These are phyloP conservation scores for Microsporum ferrugineum DNA, from an alignment of 2,329 filamentous ascomycete species.

Conservation along the genomic window DNA sequence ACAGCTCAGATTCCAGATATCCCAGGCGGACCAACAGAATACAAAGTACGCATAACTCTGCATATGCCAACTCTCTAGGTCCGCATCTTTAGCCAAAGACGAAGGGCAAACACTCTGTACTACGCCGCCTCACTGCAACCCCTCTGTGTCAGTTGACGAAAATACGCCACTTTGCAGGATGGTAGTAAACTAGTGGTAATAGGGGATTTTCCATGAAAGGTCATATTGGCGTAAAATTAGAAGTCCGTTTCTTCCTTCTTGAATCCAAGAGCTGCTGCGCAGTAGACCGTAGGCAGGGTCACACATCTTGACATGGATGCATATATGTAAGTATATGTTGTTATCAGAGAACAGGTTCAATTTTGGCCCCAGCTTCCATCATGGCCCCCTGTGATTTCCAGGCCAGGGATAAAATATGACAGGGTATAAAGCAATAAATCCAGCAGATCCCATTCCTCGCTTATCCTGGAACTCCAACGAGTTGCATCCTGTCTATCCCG, in stretches of 20 bases:
- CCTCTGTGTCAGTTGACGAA: background rate
- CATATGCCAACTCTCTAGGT: background rate
- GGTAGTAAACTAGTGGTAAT: background rate
- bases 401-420: background rate
- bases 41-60: background rate
- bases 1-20: background rate
- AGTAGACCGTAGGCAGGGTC: background rate
- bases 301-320: background rate
- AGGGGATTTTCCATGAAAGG: background rate
- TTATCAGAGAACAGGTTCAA: background rate
- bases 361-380: background rate
- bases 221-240: background rate
- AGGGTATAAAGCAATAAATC: background rate
- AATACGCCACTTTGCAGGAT: background rate
- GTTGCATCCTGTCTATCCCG: background rate
- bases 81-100: background rate
- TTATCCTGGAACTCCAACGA: background rate
- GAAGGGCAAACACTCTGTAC: background rate
- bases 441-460: background rate
- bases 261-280: background rate
- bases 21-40: background rate
- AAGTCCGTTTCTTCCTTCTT: background rate
- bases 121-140: background rate
- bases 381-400: background rate
- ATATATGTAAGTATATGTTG: background rate